Conservation (phyloP, 257 asterid genomes). For the Solanum chaucha region DNA sequence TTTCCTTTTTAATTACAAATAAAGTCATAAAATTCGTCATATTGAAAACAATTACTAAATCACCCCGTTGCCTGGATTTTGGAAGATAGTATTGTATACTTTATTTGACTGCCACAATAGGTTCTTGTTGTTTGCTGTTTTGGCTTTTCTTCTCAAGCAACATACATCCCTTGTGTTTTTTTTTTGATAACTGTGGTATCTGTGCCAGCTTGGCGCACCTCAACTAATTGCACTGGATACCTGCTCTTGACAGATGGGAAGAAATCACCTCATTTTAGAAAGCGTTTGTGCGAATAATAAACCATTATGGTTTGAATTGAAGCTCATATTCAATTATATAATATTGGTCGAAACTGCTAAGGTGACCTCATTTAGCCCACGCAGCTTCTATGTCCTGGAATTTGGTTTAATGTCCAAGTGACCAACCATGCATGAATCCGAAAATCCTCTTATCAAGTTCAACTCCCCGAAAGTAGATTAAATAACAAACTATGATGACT, state of each 20-base stretch:
- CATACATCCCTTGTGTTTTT: not conserved
- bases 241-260: not conserved
- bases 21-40: not conserved
- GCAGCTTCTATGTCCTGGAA: not conserved
- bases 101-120: not conserved
- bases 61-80: not conserved
- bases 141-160: not conserved
- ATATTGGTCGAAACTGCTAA: not conserved
- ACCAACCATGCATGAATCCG: not conserved
- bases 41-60: not conserved
- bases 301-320: not conserved
- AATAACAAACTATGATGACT: not conserved
- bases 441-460: not conserved
- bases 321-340: no score
- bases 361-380: not conserved
- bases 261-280: not conserved
- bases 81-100: not conserved
- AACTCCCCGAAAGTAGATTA: not conserved
- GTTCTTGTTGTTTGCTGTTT: not conserved
- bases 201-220: not conserved
- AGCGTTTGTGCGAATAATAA: not conserved
- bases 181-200: not conserved
- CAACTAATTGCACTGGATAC: not conserved
- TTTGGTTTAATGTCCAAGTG: not conserved
- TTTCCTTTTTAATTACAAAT: not conserved